Base-by-base conservation (phyloP, 768 basidiomycete genomes). In the Lactifluus volemus region DNA sequence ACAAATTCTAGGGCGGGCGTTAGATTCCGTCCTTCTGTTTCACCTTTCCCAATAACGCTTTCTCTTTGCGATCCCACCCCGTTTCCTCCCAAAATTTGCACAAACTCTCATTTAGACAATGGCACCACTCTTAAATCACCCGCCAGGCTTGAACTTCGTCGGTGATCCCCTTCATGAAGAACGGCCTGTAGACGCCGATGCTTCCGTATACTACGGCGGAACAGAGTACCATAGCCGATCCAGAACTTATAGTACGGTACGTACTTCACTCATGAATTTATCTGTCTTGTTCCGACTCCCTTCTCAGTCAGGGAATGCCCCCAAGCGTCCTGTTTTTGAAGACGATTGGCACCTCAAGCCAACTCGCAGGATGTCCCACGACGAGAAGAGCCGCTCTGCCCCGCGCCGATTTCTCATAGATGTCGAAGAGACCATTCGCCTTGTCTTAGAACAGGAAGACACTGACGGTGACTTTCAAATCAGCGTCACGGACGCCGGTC, bases 381-480 rank as follows among this genome's bases (percentile, higher is more conserved):
- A 98, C 71, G 93, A 96, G 75, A 89, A 92, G 74, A 84, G 84
- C 54, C 52, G 12, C 7, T 78, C 85, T 0, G 85, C 81, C 0
- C 90, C 93, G 3, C 79, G 95, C 47, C 86, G 94, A 44, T 98
- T 96, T 76, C 80, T 98, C 53, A 92, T 98, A 60, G 96, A 98
- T 69, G 96, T 98, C 15, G 96, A 98, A 69, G 96, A 98, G 74
- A 99, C 96, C 36, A 93, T 99, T 69, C 86, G 95, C 39, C 84
- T 97, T 59, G 86, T 98, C 10, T 84, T 99, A 32, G 93, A 97
- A 73, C 96, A 98, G 72, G 96, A 99, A 71, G 96, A 99, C 71
- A 98, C 96, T 14, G 93, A 98, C 64, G 89, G 89, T 36, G 92
- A 98, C 72, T 93, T 96, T 71, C 93, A 96, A 73, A 98, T 98